Base-by-base conservation (phyloP, 2,329 filamentous ascomycete species). In the Allantophomopsis cytisporea region DNA sequence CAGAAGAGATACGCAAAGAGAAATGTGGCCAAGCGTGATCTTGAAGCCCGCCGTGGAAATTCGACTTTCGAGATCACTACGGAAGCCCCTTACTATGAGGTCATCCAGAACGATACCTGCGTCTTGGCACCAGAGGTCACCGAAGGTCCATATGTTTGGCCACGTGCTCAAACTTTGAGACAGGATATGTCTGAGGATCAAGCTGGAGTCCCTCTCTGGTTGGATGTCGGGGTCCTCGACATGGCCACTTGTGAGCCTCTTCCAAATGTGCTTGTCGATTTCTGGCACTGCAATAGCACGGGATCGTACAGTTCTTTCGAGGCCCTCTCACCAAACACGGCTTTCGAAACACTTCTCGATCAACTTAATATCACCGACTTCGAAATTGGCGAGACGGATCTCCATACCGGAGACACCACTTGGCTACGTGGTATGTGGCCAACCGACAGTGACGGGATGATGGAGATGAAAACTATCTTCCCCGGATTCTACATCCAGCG, bases 151-250 rank as follows among this genome's bases (percentile, higher is more conserved):
- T 66, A 60, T 50, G 47, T 50, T 32, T 28, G 23, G 23, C 23
- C 23, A 42, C n/a, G 35, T 41, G 13, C 36, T 13, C 32, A 16
- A 14, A 28, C 23, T 15, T 18, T 35, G 32, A 28, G 30, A 34
- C 28, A 43, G 32, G 28, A n/a, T 57, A 46, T 59, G 41, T 45
- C 16, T 20, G 59, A 64, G 12, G 46, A 47, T 12, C 51, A 65
- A 40, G 40, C 46, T 5, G 63, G 63, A 36, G 53, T 64, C 2
- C 53, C 57, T 2, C 45, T 68, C 12, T 57, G 58, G 5, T 43
- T 65, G 12, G 68, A 72, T 47, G 61, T 68, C 43, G 69, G 73
- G 50, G 58, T 74, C 39, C 62, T 74, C 43, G 69, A 76, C 43
- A 60, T 69, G 30, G 57, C 63, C 35, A 73, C 69, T 3, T 75